Conservation (phyloP, 495 filamentous ascomycete species). For the Xylaria flabelliformis region DNA sequence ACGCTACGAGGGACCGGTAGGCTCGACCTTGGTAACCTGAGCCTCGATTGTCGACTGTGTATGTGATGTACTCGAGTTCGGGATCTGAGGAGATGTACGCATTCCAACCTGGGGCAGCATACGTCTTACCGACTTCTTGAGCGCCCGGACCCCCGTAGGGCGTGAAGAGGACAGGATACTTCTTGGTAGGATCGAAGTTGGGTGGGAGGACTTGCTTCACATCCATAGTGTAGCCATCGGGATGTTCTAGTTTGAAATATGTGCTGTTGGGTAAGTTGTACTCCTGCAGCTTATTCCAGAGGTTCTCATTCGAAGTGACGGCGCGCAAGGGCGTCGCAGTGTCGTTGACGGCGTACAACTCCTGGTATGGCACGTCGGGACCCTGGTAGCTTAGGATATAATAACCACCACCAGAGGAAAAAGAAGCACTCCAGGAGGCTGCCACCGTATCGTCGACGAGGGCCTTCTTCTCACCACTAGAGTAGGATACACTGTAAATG, state of each 20-base stretch:
- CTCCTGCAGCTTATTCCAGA: conserved; percentile 50
- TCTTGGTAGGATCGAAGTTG: conserved; percentile 56
- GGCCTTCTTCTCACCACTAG: conserved; percentile 51
- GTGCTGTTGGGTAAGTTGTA: conserved; percentile 60
- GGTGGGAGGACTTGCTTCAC: conserved; percentile 56
- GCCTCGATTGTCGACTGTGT: conserved; percentile 63
- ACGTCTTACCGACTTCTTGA: conserved; percentile 56
- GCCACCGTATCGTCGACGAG: conserved; percentile 57
- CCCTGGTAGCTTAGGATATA: conserved; percentile 64
- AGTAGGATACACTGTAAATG: conserved; percentile 58
- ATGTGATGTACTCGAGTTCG: conserved; percentile 62
- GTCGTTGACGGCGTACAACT: conserved; percentile 56
- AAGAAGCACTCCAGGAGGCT: conserved; percentile 61
- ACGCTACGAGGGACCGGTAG: conserved; percentile 55
- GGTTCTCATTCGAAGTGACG: conserved; percentile 56
- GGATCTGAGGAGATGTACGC: conserved; percentile 64
- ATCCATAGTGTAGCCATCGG: conserved; percentile 55
- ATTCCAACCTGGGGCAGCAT: conserved; percentile 52
- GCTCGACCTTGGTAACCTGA: conserved; percentile 60
- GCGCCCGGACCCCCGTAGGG: conserved; percentile 63
- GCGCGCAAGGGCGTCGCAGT: conserved; percentile 52
- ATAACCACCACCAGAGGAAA: conserved; percentile 58
- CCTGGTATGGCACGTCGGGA: conserved; percentile 63
- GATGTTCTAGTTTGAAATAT: conserved; percentile 55
- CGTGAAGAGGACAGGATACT: conserved; percentile 62